phyloP scores from a whole-genome alignment of 2,329 filamentous ascomycete genomes.

The Monilinia polystroma region DNA sequence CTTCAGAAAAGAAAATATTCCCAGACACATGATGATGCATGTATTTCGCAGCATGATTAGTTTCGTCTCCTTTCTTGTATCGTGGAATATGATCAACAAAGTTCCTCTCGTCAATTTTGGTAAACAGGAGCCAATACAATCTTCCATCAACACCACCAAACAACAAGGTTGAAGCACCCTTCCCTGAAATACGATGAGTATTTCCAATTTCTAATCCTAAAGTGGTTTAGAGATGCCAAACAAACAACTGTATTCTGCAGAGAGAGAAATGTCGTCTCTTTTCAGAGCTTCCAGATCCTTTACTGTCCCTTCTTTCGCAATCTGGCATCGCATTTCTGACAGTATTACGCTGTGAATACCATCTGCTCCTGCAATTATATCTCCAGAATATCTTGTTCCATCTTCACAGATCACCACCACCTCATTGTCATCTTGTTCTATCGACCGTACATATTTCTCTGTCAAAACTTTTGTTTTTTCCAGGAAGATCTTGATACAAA shows the following conservation, averaged over 20 bases:
- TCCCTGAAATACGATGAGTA: constrained; percentile 17
- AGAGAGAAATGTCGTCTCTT: constrained; percentile 19
- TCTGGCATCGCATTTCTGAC: constrained; percentile 37
- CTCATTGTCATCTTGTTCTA: constrained; percentile 23
- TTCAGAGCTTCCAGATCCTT: constrained; percentile 16
- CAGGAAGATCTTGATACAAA: constrained; percentile 30
- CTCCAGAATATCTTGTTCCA: constrained; percentile 29
- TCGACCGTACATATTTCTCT: constrained; percentile 28
- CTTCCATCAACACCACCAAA: constrained; percentile 11
- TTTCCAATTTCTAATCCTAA: constrained; percentile 26
- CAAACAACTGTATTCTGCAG: constrained; percentile 34
- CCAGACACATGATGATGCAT: constrained; percentile 15
- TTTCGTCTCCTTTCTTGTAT: constrained; percentile 9
- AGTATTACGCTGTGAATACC: constrained; percentile 36
- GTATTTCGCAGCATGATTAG: neutral
- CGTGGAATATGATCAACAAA: constrained; percentile 12
- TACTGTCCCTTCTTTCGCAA: constrained; percentile 26
- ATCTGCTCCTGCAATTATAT: constrained; percentile 37
- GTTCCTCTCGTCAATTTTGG: constrained; percentile 11
- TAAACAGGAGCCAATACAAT: constrained; percentile 23
- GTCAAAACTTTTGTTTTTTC: constrained; percentile 29
- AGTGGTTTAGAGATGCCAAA: constrained; percentile 31
- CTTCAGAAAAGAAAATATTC: constrained; percentile 7
- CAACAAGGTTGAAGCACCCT: constrained; percentile 12
- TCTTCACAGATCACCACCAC: constrained; percentile 30